Evolutionary conservation across 345 rosid genomes (phyloP), one percentile per base, ranked within the genome.

Genomic region (Atalantia buxifolia): DNA sequence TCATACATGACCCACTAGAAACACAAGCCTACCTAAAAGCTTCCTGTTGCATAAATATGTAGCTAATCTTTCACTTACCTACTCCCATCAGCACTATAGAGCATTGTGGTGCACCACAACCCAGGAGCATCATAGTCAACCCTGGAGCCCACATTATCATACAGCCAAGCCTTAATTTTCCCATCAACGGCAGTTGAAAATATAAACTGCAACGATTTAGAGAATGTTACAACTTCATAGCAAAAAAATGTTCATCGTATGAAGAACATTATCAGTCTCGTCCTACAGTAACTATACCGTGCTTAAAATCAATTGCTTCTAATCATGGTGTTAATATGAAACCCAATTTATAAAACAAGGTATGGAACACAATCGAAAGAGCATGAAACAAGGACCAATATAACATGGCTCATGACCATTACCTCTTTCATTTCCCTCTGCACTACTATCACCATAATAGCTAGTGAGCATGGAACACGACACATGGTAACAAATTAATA

Each of bases 41-140:
- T 76, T 60, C 21, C 25, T 24, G 12, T 50, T 78, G 56, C 60
- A 74, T 18, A 59, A 40, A 16, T 7, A 75, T 33, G 10, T 22
- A 59, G 9, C 48, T 72, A 61, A 35, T 81, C 71, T 24, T 65
- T 69, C 74, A 73, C 75, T 75, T 71, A 92, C 98, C 98, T 89
- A 80, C 89, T 93, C 59, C 98, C 98, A 75, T 95, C 98, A 68
- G 94, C 95, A 81, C 91, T 93, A 81, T 95, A 95, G 35, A 86
- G 87, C 98, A 95, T 92, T 1, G 88, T 89, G 33, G 98, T 91
- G 79, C 97, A 90, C 91, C 95, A 86, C 21, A 69, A 90, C 62
- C 98, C 97, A 28, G 98, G 98, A 81, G 98, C 95, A 50, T 93
- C 93, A 73, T 93, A 95, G 78, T 92, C 97, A 77, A 92, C 95